These are phyloP conservation scores for Orobanche coerulescens DNA, from an alignment of 257 asterid genomes.

Conservation along the genomic window DNA sequence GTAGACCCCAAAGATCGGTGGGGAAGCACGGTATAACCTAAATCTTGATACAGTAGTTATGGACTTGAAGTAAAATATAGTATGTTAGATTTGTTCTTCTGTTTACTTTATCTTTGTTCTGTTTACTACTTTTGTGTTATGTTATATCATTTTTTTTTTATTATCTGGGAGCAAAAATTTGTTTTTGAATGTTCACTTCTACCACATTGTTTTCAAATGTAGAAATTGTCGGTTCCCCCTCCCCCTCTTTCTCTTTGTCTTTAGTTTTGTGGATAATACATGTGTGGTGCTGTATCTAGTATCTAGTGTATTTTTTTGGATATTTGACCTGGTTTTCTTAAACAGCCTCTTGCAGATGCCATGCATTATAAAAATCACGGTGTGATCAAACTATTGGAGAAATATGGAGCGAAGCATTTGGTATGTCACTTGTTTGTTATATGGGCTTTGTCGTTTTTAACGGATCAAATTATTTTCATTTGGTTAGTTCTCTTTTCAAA, in stretches of 20 bases:
- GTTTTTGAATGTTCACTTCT: background rate
- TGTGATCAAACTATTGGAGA: conserved; percentile 71
- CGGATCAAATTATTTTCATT: background rate
- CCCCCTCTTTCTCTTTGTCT: background rate
- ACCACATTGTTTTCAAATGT: background rate
- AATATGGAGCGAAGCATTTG: conserved; percentile 56
- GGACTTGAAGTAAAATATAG: background rate
- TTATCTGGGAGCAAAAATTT: background rate
- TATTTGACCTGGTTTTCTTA: conserved; percentile 19
- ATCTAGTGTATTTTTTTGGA: background rate
- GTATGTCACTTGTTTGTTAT: conserved; percentile 32
- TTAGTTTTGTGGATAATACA: background rate
- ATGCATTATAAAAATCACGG: conserved; percentile 72
- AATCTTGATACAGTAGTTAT: background rate
- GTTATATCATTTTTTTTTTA: no score
- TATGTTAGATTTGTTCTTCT: background rate
- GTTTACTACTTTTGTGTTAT: background rate
- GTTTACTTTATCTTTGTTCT: background rate
- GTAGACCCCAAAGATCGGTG: conserved; percentile 72
- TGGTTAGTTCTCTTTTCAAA: background rate
- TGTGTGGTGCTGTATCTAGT: background rate
- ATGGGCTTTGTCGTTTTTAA: background rate
- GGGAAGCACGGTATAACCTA: conserved; percentile 86
- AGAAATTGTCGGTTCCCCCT: background rate
- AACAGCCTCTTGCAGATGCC: conserved; percentile 90